Conservation (phyloP, 257 asterid species). For the Jaltomata sinuosa region DNA sequence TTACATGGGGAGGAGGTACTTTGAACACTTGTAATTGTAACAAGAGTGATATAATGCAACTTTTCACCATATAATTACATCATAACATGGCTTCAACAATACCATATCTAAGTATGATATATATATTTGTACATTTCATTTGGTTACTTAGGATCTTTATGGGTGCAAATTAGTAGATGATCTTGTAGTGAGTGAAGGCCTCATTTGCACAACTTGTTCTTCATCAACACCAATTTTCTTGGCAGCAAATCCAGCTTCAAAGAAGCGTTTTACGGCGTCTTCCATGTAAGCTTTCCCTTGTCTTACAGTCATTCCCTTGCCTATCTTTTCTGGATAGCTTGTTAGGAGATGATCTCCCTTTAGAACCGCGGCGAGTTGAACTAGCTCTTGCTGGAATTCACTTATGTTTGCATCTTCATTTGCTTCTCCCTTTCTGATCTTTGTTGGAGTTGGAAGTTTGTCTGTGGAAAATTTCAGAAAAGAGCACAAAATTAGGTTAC, state of each 20-base stretch:
- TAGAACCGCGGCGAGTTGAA: slow-evolving; percentile 74
- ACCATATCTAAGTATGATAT: background rate
- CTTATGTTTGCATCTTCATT: slow-evolving; percentile 59
- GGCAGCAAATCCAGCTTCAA: slow-evolving; percentile 68
- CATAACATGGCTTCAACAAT: background rate
- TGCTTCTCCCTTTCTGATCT: slow-evolving; percentile 51
- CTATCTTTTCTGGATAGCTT: slow-evolving; percentile 32
- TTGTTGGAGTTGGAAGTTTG: slow-evolving; percentile 49
- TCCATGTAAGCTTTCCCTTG: slow-evolving; percentile 60
- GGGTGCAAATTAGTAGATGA: background rate
- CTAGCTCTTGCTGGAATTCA: slow-evolving; percentile 76
- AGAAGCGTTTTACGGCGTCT: slow-evolving; percentile 50
- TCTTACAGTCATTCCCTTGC: slow-evolving; percentile 52
- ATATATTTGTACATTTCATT: background rate
- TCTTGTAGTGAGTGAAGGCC: slow-evolving; percentile 72
- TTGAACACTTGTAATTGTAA: background rate
- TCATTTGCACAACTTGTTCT: slow-evolving; percentile 65
- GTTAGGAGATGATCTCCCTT: slow-evolving; percentile 67
- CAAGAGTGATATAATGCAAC: background rate
- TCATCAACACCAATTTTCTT: slow-evolving; percentile 45
- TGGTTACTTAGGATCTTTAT: background rate
- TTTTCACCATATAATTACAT: background rate
- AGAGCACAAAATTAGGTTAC: background rate
- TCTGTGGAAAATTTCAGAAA: slow-evolving; percentile 17
- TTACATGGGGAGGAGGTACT: background rate